A percentile compares a stretch with the other conserved stretches of the same genome.
These are phyloP conservation scores for Nemania sp. DNA, from an alignment of 2,329 filamentous ascomycete species.

Conservation along the genomic window DNA sequence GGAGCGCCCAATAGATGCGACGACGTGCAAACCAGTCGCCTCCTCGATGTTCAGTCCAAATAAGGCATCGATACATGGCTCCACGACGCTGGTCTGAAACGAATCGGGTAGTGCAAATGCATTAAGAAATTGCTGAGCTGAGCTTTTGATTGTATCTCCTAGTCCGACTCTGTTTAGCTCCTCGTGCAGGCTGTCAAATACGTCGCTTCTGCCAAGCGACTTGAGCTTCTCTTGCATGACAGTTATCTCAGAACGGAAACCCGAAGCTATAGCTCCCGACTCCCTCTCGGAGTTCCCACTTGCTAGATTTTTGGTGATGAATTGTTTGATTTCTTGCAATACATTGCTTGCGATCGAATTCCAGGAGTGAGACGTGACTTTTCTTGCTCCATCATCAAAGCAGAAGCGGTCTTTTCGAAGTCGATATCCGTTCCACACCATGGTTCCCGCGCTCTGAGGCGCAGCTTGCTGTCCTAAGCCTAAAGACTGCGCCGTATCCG, in stretches of 20 bases:
- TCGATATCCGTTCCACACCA: conserved; percentile 1
- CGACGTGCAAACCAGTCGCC: conserved; percentile 7
- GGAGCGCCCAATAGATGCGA: conserved; percentile 4
- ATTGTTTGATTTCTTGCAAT: too few relatives aligned
- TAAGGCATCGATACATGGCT: conserved; percentile 11
- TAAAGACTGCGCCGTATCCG: not conserved
- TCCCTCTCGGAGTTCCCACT: not conserved
- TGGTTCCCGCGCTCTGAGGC: not conserved
- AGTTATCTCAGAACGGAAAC: not conserved
- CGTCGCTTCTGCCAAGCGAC: not conserved
- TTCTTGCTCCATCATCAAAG: not conserved
- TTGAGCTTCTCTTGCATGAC: not conserved
- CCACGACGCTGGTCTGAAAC: not conserved
- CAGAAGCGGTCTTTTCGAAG: conserved; percentile 7
- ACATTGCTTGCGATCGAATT: too few relatives aligned
- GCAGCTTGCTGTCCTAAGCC: not conserved
- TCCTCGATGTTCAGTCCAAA: conserved; percentile 5
- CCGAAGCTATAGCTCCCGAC: not conserved
- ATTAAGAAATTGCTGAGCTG: not conserved
- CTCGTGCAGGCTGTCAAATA: conserved; percentile 1
- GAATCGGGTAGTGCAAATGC: not conserved
- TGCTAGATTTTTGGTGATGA: not conserved
- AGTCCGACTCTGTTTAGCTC: not conserved
- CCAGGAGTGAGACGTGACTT: too few relatives aligned
- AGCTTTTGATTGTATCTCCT: not conserved